Evolutionary conservation across 2,329 filamentous ascomycete genomes (phyloP).

Genomic region (Emergomyces orientalis): DNA sequence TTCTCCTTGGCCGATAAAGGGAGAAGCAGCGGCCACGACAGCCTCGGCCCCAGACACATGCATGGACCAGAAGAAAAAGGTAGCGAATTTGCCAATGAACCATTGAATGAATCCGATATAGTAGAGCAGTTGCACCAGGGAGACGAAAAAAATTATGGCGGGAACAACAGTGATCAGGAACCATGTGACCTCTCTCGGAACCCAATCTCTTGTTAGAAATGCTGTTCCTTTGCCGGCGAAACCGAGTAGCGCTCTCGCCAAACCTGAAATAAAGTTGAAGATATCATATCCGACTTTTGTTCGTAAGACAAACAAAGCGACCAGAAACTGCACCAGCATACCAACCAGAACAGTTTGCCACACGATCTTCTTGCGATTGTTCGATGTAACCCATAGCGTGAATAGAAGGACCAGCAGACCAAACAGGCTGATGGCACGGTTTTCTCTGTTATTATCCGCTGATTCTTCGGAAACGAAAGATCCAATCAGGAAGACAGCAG

Average conservation of each 20-base stretch:
- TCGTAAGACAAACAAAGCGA: constrained; percentile 79
- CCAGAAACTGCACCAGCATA: constrained; percentile 78
- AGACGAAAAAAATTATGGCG: constrained; percentile 92
- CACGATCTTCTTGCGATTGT: constrained; percentile 49
- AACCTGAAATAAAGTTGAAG: constrained; percentile 74
- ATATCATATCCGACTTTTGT: constrained; percentile 77
- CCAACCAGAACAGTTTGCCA: constrained; percentile 81
- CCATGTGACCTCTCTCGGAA: constrained; percentile 41
- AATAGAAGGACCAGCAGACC: constrained; percentile 64
- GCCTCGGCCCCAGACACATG: constrained; percentile 82
- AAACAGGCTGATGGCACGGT: constrained; percentile 72
- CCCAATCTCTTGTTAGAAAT: constrained; percentile 54
- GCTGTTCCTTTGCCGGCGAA: constrained; percentile 64
- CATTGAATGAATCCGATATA: constrained; percentile 75
- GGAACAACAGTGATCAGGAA: constrained; percentile 77
- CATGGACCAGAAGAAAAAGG: constrained; percentile 86
- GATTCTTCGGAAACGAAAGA: constrained; percentile 64
- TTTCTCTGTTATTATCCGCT: constrained; percentile 65
- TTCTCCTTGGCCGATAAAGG: constrained; percentile 91
- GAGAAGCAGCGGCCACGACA: constrained; percentile 85
- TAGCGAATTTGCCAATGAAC: constrained; percentile 79
- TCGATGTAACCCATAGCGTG: constrained; percentile 61
- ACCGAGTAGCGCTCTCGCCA: constrained; percentile 64
- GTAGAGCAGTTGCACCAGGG: constrained; percentile 79
- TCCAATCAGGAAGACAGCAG: constrained; percentile 67